Percentiles rank a stretch among this genome's conserved stretches.
phyloP scores from a whole-genome alignment of 2,329 filamentous ascomycete genomes.

The Byssoonygena ceratinophila region DNA sequence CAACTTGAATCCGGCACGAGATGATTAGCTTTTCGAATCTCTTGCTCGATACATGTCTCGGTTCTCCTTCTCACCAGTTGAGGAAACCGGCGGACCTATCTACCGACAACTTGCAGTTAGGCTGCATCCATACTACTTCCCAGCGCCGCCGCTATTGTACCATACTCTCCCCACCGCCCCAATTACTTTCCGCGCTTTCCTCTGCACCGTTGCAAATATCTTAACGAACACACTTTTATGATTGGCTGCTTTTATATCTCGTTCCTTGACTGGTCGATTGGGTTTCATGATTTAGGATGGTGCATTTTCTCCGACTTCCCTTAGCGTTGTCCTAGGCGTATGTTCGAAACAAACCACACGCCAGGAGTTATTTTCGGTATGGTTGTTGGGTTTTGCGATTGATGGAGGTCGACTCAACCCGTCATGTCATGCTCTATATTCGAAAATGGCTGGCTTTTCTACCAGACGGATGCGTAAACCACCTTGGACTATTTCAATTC shows the following conservation, averaged over 20 bases:
- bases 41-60: too few relatives aligned
- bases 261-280: not conserved
- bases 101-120: too few relatives aligned
- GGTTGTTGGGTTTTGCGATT: not conserved
- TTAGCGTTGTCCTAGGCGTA: not conserved
- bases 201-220: not conserved
- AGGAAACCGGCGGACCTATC: not conserved
- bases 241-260: not conserved
- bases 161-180: not conserved
- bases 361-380: not conserved
- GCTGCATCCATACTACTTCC: not conserved
- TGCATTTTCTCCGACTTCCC: slow-evolving; percentile 1
- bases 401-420: not conserved
- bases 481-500: not conserved
- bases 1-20: slow-evolving; percentile 16
- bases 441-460: not conserved
- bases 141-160: not conserved
- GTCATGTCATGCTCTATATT: not conserved
- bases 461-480: not conserved
- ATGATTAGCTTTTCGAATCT: not conserved
- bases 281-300: not conserved
- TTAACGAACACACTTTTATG: not conserved
- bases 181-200: not conserved
- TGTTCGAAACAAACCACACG: not conserved
- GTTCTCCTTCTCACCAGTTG: not conserved